These are phyloP conservation scores for Sporothrix schenckii DNA, from an alignment of 2,329 filamentous ascomycete genomes.

Conservation along the genomic window DNA sequence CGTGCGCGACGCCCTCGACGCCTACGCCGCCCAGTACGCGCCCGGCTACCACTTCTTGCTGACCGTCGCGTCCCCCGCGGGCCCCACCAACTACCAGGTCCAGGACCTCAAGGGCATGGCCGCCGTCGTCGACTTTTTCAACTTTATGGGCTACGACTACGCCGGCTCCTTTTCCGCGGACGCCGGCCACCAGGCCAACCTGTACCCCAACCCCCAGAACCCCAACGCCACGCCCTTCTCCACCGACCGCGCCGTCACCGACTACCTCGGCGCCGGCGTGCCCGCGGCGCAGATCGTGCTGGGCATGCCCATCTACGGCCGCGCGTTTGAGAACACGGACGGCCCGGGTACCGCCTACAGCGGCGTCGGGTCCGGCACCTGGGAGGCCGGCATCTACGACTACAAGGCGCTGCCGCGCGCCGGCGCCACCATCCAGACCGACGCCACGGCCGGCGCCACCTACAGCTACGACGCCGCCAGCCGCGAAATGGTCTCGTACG, in stretches of 20 bases:
- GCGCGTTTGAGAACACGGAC: conserved; percentile 65
- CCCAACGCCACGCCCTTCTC: conserved; percentile 68
- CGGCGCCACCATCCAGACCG: conserved; percentile 61
- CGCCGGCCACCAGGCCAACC: conserved; percentile 71
- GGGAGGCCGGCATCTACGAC: conserved; percentile 77
- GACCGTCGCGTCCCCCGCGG: conserved; percentile 56
- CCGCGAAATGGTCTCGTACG: conserved; percentile 71
- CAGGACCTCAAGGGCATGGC: conserved; percentile 54
- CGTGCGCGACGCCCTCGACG: conserved; percentile 53
- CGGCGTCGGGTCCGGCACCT: conserved; percentile 68
- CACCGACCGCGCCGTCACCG: conserved; percentile 65
- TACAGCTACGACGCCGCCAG: conserved; percentile 68
- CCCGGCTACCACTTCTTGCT: conserved; percentile 56
- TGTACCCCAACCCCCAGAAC: conserved; percentile 60
- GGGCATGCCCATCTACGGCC: conserved; percentile 79
- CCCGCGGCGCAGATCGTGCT: conserved; percentile 68
- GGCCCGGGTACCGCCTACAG: conserved; percentile 66
- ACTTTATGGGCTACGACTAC: conserved; percentile 75
- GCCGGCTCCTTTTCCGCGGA: conserved; percentile 66
- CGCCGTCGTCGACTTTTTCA: conserved; percentile 55
- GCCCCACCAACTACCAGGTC: conserved; percentile 52
- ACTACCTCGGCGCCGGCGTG: conserved; percentile 67
- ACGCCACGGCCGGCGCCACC: conserved; percentile 62
- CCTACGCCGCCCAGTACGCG: conserved; percentile 51
- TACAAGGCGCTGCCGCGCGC: conserved; percentile 73